phyloP scores from a whole-genome alignment of 306 rosid genomes.

The Castanea sativa region DNA sequence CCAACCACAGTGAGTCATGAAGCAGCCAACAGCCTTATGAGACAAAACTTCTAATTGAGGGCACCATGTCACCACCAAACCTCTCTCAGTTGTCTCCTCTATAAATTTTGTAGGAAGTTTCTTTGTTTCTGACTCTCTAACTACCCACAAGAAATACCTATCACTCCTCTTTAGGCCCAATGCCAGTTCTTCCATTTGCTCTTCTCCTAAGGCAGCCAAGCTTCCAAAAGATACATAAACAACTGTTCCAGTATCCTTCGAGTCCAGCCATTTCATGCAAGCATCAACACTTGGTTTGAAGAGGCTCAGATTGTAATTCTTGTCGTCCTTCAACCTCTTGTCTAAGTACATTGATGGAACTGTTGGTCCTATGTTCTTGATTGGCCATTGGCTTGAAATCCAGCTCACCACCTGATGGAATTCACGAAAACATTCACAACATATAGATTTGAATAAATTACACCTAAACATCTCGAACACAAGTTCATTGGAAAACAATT shows the following conservation, averaged over 20 bases:
- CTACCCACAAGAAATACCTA: slow-evolving; percentile 19
- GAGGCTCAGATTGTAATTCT: slow-evolving; percentile 3
- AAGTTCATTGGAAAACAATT: too few species aligned
- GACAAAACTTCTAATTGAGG: slow-evolving; percentile 16
- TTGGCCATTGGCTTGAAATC: slow-evolving; percentile 14
- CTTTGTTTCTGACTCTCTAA: slow-evolving; percentile 5
- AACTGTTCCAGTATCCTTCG: slow-evolving; percentile 13
- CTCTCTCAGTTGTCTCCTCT: background rate
- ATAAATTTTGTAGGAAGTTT: slow-evolving; percentile 15
- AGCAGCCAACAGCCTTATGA: slow-evolving; percentile 6
- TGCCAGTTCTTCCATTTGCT: slow-evolving; percentile 20
- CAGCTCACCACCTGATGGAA: slow-evolving; percentile 9
- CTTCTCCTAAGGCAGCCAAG: slow-evolving; percentile 5
- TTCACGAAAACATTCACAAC: background rate
- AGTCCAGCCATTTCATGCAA: slow-evolving; percentile 15
- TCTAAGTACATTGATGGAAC: slow-evolving; percentile 23
- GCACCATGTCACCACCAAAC: slow-evolving; percentile 16
- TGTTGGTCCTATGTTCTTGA: slow-evolving; percentile 18
- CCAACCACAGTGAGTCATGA: slow-evolving; percentile 24
- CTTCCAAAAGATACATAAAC: slow-evolving; percentile 19
- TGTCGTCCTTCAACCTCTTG: slow-evolving; percentile 20
- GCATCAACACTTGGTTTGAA: slow-evolving; percentile 9
- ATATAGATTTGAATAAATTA: too few species aligned
- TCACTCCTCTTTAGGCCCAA: background rate
- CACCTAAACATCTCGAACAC: too few species aligned